These are phyloP conservation scores for Teunomyces atbi DNA, from an alignment of 805 yeast genomes.

Conservation along the genomic window DNA sequence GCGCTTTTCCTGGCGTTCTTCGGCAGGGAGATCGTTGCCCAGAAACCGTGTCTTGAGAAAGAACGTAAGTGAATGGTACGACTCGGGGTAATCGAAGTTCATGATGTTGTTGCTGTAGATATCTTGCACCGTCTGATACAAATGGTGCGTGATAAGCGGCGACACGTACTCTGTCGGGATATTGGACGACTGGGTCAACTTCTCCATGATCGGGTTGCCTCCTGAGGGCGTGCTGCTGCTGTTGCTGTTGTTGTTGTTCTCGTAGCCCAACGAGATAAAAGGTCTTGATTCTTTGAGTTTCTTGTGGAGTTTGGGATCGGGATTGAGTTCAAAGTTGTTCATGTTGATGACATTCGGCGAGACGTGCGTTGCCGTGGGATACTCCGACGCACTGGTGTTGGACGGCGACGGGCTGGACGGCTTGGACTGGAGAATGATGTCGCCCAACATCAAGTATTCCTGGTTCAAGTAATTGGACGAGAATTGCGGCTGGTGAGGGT, in stretches of 20 bases:
- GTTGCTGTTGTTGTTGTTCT: not conserved
- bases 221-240: not conserved
- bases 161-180: slow-evolving; percentile 46
- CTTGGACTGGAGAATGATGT: slow-evolving; percentile 41
- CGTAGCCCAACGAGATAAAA: slow-evolving; percentile 38
- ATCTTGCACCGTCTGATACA: slow-evolving; percentile 51
- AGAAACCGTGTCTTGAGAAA: slow-evolving; percentile 55
- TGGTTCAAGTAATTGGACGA: slow-evolving; percentile 49
- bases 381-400: slow-evolving; percentile 17
- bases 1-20: slow-evolving; percentile 30
- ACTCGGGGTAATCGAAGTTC: slow-evolving; percentile 61
- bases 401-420: slow-evolving; percentile 41
- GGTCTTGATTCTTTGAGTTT: slow-evolving; percentile 33
- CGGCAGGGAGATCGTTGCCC: slow-evolving; percentile 43
- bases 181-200: slow-evolving; percentile 6
- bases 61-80: slow-evolving; percentile 57
- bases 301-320: slow-evolving; percentile 4
- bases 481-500: slow-evolving; percentile 19
- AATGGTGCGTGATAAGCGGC: slow-evolving; percentile 56
- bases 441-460: slow-evolving; percentile 52
- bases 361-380: not conserved
- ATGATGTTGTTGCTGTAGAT: slow-evolving; percentile 46
- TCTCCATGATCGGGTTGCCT: slow-evolving; percentile 5
- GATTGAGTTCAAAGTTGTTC: slow-evolving; percentile 9
- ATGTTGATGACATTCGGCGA: slow-evolving; percentile 1